phyloP scores from a whole-genome alignment of 345 rosid genomes.

The Erucastrum elatum region DNA sequence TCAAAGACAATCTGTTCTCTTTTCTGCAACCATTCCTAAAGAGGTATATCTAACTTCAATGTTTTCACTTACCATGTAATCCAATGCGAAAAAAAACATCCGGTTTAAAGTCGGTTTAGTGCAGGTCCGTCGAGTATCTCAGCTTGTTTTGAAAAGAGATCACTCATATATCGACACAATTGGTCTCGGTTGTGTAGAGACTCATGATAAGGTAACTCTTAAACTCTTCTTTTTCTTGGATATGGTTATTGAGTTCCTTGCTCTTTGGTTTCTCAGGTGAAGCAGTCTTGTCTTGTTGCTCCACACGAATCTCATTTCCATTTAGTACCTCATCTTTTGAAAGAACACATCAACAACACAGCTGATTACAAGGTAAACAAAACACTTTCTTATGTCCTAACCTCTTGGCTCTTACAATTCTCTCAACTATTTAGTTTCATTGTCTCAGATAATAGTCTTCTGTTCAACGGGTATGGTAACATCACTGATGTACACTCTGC shows the following conservation, averaged over 20 bases:
- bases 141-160: slow-evolving; percentile 87
- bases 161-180: slow-evolving; percentile 77
- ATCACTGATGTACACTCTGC: slow-evolving; percentile 65
- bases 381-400: neutral
- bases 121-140: slow-evolving; percentile 91
- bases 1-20: slow-evolving; percentile 77
- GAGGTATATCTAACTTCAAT: slow-evolving; percentile 53
- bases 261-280: slow-evolving; percentile 54
- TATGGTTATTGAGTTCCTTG: neutral
- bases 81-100: neutral
- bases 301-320: slow-evolving; percentile 81
- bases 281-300: slow-evolving; percentile 67
- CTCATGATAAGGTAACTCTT: slow-evolving; percentile 67
- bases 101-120: neutral
- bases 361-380: slow-evolving; percentile 71
- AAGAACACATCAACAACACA: slow-evolving; percentile 57
- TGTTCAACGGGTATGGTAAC: slow-evolving; percentile 93
- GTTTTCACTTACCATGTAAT: neutral
- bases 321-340: slow-evolving; percentile 63
- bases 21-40: slow-evolving; percentile 91
- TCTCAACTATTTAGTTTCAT: slow-evolving; percentile 26
- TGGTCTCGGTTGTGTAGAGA: slow-evolving; percentile 72
- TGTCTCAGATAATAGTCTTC: slow-evolving; percentile 75
- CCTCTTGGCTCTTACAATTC: neutral
- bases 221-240: neutral